Percentiles rank a stretch among this genome's conserved stretches.
These are phyloP conservation scores for Ceratobasidium sp. DNA, from an alignment of 1,284 basidiomycete genomes.

Conservation along the genomic window DNA sequence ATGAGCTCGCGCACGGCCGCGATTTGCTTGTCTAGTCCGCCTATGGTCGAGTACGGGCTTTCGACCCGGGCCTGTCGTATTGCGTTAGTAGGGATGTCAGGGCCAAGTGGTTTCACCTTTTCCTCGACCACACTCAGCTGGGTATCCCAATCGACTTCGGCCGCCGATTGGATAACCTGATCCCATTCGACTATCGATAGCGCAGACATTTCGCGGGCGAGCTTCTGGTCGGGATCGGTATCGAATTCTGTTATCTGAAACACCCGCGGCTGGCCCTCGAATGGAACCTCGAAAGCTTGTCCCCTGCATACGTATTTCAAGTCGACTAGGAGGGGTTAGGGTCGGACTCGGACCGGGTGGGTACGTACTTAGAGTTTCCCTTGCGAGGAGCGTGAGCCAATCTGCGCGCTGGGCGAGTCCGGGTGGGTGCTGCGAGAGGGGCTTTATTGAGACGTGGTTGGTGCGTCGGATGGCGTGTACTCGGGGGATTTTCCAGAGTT, in stretches of 20 bases:
- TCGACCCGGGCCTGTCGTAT: slow-evolving; percentile 7
- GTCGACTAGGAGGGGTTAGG: slow-evolving; percentile 61
- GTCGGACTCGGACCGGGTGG: slow-evolving; percentile 36
- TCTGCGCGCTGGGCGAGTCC: slow-evolving; percentile 47
- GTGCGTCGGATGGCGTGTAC: not conserved
- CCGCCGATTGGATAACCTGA: slow-evolving; percentile 2
- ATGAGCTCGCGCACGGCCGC: slow-evolving; percentile 90
- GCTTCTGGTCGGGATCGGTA: slow-evolving; percentile 46
- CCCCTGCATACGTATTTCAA: slow-evolving; percentile 70
- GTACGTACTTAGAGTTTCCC: slow-evolving; percentile 63
- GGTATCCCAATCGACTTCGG: slow-evolving; percentile 65
- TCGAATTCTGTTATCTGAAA: slow-evolving; percentile 58
- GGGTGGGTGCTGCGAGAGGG: not conserved
- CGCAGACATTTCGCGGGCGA: slow-evolving; percentile 53
- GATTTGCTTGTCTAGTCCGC: slow-evolving; percentile 89
- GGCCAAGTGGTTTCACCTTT: slow-evolving; percentile 42
- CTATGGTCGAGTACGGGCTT: slow-evolving; percentile 68
- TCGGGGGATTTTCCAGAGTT: slow-evolving; percentile 17
- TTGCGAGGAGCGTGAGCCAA: slow-evolving; percentile 69
- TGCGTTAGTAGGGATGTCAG: slow-evolving; percentile 37
- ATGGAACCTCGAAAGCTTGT: slow-evolving; percentile 67
- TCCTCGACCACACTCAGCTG: slow-evolving; percentile 55
- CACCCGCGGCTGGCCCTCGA: slow-evolving; percentile 63
- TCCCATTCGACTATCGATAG: slow-evolving; percentile 63
- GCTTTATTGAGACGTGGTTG: not conserved